Base-by-base conservation (phyloP, 2,329 filamentous ascomycete genomes). In the Cercospora zeae-maydis region DNA sequence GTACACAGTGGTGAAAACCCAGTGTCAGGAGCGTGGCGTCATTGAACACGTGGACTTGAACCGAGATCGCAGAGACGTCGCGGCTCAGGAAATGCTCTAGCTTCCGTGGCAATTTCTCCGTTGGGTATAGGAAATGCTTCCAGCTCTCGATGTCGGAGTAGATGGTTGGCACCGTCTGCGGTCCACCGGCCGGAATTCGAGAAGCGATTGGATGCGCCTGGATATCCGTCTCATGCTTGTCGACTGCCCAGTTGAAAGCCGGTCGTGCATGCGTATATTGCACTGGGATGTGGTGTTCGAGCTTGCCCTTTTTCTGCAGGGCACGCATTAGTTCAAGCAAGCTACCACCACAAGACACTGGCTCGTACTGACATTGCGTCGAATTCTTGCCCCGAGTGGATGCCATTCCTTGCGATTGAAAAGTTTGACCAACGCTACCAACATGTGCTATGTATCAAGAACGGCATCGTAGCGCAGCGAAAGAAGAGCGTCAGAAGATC, bases 281-380 rank as follows among this genome's bases (percentile, higher is more conserved):
- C 16, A 13, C 42, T 19, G 57, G 57, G 19, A 59, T 51, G 24
- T 59, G 57, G 39, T 47, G 42, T 19, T 59, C 57, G 27, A 52
- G 39, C 39, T 59, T 59, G 19, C 57, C 57, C 13, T 49, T 19
- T 19, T 21, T 59, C 55, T 58, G 11, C 21, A 27, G 24, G 9
- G 16, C 54, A 42, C 42, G 6, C 16, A 58, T 49, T 14, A 49
- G 11, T 34, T 16, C 13, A 4, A 45, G 19, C 19, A 19, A 49
- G 19, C 11, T 21, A 14, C 19, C 5, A 4, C 19, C 45, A 21
- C 19, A 24, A 8, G n/a, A 27, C 8, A 6, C 19, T 3, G 13
- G 45, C 45, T 31, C 8, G 33, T 21, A 16, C 54, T 57, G 21
- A 58, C 55, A 13, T 59, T 59, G 7, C 11, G 30, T 49, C 57